Percentiles rank a stretch among this genome's conserved stretches.
Conservation (phyloP, 2,329 filamentous ascomycete species). For the Monosporascus sp. region DNA sequence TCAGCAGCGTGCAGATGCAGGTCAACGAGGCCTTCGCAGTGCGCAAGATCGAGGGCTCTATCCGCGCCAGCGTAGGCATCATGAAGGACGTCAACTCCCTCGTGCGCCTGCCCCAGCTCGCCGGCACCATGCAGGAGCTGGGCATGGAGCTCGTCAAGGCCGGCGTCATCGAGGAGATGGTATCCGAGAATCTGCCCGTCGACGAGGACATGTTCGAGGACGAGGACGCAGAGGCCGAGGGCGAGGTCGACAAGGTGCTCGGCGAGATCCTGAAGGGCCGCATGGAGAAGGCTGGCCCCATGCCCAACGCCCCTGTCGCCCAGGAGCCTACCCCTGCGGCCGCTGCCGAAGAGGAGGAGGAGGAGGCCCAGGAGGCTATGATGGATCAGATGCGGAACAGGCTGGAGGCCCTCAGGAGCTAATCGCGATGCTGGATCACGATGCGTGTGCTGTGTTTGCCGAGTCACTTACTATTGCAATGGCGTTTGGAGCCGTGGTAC, state of each 20-base stretch:
- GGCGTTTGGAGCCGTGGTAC: constrained; percentile 13
- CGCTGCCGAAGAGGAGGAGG: constrained; percentile 59
- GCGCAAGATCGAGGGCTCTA: constrained; percentile 90
- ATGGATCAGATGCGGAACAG: constrained; percentile 91
- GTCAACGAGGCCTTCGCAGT: constrained; percentile 95
- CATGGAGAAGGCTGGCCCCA: constrained; percentile 58
- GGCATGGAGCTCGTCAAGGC: constrained; percentile 86
- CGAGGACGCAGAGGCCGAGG: constrained; percentile 67
- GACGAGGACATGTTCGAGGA: constrained; percentile 67
- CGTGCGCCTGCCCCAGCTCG: constrained; percentile 78
- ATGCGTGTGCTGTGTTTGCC: neutral
- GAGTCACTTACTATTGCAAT: constrained; percentile 3
- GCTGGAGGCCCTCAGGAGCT: constrained; percentile 87
- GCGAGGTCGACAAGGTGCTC: constrained; percentile 87
- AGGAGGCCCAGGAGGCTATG: constrained; percentile 83
- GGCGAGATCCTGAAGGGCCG: constrained; percentile 84
- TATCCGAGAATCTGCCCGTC: constrained; percentile 77
- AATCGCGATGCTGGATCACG: neutral
- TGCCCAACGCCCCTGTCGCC: constrained; percentile 50
- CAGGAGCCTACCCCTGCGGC: constrained; percentile 45
- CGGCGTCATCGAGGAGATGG: constrained; percentile 97
- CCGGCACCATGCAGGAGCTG: constrained; percentile 83
- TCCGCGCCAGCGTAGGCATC: constrained; percentile 79
- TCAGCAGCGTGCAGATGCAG: constrained; percentile 93
- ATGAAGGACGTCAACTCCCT: constrained; percentile 96